phyloP scores from a whole-genome alignment of 176 grass and related monocot species.

The Musa acuminata region DNA sequence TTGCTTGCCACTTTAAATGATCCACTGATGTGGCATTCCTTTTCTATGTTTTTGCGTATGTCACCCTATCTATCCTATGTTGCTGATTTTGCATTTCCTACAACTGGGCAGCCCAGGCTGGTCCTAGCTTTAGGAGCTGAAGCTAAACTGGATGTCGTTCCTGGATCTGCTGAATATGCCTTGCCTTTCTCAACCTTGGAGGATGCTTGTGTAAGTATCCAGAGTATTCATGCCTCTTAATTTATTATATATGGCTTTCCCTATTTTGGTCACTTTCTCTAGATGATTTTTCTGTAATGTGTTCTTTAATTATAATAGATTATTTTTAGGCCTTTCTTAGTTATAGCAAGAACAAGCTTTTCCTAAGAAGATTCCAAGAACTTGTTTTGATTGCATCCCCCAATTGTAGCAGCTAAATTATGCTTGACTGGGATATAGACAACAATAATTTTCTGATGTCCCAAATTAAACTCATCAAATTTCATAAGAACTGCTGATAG shows the following conservation, averaged over 20 bases:
- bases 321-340: background rate
- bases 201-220: conserved; percentile 67
- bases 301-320: background rate
- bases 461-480: background rate
- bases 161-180: conserved; percentile 84
- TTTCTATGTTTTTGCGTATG: background rate
- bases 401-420: background rate
- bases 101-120: conserved; percentile 88
- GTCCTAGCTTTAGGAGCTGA: conserved; percentile 97
- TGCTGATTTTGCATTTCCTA: conserved; percentile 39
- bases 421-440: background rate
- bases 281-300: background rate
- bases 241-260: background rate
- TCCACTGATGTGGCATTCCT: background rate
- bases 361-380: background rate
- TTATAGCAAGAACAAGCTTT: background rate
- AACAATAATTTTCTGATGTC: background rate
- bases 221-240: background rate
- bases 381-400: background rate
- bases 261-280: background rate
- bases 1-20: too few species aligned
- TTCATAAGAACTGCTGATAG: background rate
- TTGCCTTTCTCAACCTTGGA: conserved; percentile 80
- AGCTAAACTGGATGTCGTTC: conserved; percentile 79
- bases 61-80: background rate